Percentiles rank a stretch among this genome's conserved stretches.
Evolutionary conservation across 192 early-diverging fungal genomes (phyloP).

Genomic region (Jimgerdemannia flammicorona): DNA sequence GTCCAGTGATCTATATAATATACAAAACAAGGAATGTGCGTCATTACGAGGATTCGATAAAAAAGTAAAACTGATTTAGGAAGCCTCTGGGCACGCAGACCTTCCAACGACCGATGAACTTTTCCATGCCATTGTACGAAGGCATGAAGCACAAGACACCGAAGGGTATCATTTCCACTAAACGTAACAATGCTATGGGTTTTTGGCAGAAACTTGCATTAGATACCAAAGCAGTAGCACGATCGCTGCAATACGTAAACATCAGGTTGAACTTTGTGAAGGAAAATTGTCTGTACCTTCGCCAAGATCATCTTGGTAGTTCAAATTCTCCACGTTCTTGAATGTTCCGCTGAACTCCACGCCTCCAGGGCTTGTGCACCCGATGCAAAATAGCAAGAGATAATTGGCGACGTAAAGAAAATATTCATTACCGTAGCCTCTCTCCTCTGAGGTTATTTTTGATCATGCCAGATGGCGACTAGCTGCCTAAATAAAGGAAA

Average conservation of each 20-base stretch:
- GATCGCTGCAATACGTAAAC: no score
- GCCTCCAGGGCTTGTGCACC: constrained; percentile 24
- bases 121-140: constrained; percentile 26
- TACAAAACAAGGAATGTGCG: neutral
- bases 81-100: neutral
- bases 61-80: neutral
- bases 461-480: no score
- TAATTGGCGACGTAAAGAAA: no score
- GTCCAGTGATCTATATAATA: constrained; percentile 9
- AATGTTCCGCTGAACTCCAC: constrained; percentile 40
- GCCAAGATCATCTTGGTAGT: constrained; percentile 54
- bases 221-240: no score
- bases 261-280: no score
- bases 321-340: constrained; percentile 28
- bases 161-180: constrained; percentile 33
- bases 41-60: neutral
- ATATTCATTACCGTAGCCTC: no score
- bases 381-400: no score
- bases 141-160: constrained; percentile 39
- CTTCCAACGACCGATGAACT: constrained; percentile 24
- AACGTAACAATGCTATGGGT: constrained; percentile 11
- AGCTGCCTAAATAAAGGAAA: neutral
- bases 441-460: no score
- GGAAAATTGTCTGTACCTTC: constrained; percentile 11
- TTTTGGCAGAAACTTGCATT: neutral